Percentiles rank a stretch among this genome's conserved stretches.
These are phyloP conservation scores for Penicillium polonicum DNA, from an alignment of 2,329 filamentous ascomycete species.

Conservation along the genomic window DNA sequence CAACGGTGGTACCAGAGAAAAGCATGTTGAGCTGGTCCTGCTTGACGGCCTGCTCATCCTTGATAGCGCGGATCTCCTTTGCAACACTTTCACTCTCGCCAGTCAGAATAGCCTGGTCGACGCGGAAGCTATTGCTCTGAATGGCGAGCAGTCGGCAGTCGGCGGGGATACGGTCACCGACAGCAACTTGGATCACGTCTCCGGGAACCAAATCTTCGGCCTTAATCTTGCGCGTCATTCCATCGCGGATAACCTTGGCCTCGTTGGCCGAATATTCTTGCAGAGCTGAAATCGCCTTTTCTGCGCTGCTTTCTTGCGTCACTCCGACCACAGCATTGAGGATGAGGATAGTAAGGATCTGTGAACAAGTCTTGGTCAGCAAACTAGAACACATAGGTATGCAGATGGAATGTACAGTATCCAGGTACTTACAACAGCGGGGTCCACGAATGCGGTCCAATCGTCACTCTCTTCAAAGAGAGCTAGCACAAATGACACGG, in stretches of 20 bases:
- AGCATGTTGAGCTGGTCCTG: conserved; percentile 98
- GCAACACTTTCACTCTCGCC: conserved; percentile 96
- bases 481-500: conserved; percentile 88
- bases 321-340: conserved; percentile 97
- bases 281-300: conserved; percentile 95
- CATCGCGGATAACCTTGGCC: conserved; percentile 87
- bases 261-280: conserved; percentile 99
- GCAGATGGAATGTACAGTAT: not conserved
- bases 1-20: conserved; percentile 96
- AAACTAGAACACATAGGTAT: not conserved
- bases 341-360: conserved; percentile 96
- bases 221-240: conserved; percentile 76
- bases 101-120: conserved; percentile 95
- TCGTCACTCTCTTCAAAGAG: conserved; percentile 90
- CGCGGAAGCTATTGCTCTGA: conserved; percentile 94
- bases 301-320: conserved; percentile 96
- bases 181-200: conserved; percentile 81
- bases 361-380: conserved; percentile 16
- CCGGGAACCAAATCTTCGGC: conserved; percentile 97
- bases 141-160: conserved; percentile 88
- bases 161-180: conserved; percentile 90
- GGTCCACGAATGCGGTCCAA: conserved; percentile 97
- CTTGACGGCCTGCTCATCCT: conserved; percentile 82
- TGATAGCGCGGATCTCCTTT: conserved; percentile 70
- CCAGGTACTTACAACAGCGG: conserved; percentile 73